Base-by-base conservation (phyloP, 257 asterid genomes). In the Nemophila menziesii region DNA sequence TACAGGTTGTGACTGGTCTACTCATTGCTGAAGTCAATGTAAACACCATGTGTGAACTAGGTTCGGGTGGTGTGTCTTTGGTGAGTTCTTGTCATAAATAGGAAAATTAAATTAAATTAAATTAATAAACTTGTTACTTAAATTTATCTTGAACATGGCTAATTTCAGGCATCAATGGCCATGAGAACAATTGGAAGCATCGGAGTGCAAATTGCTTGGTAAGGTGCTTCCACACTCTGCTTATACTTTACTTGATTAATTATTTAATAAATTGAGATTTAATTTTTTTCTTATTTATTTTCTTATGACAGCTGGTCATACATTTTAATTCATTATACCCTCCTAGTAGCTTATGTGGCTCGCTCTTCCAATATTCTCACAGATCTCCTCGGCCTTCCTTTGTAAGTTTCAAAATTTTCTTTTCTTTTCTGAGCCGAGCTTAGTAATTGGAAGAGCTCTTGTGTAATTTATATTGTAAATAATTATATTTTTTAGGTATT, bases 1-100 rank as follows among this genome's bases (percentile, higher is more conserved):
- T 68, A 63, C 64, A 87, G 95, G 92, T 82, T 20, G 61, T 60
- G 40, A 79, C 89, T 58, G 97, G 97, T 51, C 79, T 87, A 65
- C 95, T 87, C 51, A 43, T 87, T 66, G 97, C 97, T 12, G 97
- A 87, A 82, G 95, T 87, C 55, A 87, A 87, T 64, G 97, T 87
- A 65, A 87, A 79, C 62, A 87, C 95, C 20, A 87, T 87, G 97
- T 73, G 82, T 55, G 94, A 79, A 73, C 85, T 87, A 20, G 97
- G 95, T 56, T 73, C 93, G 38, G 92, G 95, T 16, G 95, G 97
- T 48, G 95, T 87, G 62, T 87, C 95, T 50, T 46, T 87, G 92
- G 97, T 87, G 84, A 65, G 42, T 57, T 39, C 44, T 42, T 11
- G 12, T 21, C n/a, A n/a, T n/a, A n/a, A n/a, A n/a, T n/a, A n/a